Evolutionary conservation across 306 rosid genomes (phyloP).

Genomic region (Canavalia gladiata): DNA sequence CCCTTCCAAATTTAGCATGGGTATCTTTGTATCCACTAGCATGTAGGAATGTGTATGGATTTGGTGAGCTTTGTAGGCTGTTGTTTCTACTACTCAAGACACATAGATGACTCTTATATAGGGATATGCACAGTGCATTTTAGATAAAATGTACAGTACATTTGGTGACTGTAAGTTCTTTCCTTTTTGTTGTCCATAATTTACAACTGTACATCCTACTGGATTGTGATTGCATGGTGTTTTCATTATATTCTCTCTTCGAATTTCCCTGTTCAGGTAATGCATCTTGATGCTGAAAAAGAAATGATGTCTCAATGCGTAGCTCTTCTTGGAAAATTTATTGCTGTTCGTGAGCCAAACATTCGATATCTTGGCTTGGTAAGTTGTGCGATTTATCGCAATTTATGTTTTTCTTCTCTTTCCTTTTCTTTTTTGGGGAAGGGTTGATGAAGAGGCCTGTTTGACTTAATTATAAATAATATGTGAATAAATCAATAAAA

Average conservation of each 20-base stretch:
- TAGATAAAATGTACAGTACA: neutral
- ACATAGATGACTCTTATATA: neutral
- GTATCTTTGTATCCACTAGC: neutral
- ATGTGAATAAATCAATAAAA: neutral
- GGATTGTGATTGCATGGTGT: neutral
- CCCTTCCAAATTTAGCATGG: slow-evolving; percentile 1
- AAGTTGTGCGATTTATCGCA: slow-evolving; percentile 41
- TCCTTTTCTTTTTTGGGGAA: neutral
- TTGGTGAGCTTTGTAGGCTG: slow-evolving; percentile 14
- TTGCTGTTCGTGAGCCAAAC: slow-evolving; percentile 91
- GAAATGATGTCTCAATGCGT: slow-evolving; percentile 94
- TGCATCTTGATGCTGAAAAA: slow-evolving; percentile 95
- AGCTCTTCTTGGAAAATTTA: slow-evolving; percentile 89
- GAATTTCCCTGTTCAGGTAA: slow-evolving; percentile 63
- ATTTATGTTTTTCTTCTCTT: neutral
- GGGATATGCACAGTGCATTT: neutral
- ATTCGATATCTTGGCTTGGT: slow-evolving; percentile 88
- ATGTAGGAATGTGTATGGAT: neutral
- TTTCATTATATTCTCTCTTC: slow-evolving; percentile 20
- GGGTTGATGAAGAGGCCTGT: neutral
- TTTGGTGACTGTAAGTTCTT: neutral
- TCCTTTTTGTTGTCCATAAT: neutral
- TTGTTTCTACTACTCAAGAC: neutral
- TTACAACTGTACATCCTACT: neutral
- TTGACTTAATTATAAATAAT: neutral